These are phyloP conservation scores for Trametes villosa DNA, from an alignment of 768 basidiomycete species.

Conservation along the genomic window DNA sequence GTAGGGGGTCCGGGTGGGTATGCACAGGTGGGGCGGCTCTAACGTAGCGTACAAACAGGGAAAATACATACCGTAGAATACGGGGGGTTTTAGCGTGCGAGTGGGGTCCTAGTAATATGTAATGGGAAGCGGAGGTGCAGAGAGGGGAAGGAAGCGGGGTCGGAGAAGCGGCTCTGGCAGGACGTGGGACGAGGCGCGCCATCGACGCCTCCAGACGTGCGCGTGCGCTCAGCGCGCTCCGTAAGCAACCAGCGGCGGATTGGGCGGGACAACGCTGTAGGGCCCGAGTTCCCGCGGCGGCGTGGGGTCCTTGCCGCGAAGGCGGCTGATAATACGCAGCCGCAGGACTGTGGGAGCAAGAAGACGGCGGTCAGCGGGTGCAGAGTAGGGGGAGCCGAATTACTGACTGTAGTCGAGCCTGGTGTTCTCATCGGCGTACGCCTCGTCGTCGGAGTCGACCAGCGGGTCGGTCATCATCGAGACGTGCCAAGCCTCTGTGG, in stretches of 20 bases:
- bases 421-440: constrained; percentile 63
- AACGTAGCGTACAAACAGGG: constrained; percentile 2
- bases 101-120: background rate
- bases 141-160: background rate
- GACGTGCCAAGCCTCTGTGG: constrained; percentile 73
- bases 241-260: constrained; percentile 8
- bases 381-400: background rate
- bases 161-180: background rate
- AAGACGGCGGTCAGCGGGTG: constrained; percentile 3
- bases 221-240: constrained; percentile 16
- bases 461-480: constrained; percentile 72
- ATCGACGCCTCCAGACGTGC: background rate
- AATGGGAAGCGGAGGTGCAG: background rate
- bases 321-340: constrained; percentile 59
- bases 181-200: background rate
- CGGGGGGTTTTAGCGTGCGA: background rate
- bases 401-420: constrained; percentile 67
- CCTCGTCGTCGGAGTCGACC: constrained; percentile 78
- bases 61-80: background rate
- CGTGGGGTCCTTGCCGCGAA: constrained; percentile 62
- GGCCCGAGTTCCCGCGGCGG: constrained; percentile 46
- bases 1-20: too few relatives aligned
- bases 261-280: constrained; percentile 14
- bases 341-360: constrained; percentile 52
- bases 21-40: background rate